A percentile compares a stretch with the other conserved stretches of the same genome.
phyloP scores from a whole-genome alignment of 768 basidiomycete genomes.

The Suillus weaverae region DNA sequence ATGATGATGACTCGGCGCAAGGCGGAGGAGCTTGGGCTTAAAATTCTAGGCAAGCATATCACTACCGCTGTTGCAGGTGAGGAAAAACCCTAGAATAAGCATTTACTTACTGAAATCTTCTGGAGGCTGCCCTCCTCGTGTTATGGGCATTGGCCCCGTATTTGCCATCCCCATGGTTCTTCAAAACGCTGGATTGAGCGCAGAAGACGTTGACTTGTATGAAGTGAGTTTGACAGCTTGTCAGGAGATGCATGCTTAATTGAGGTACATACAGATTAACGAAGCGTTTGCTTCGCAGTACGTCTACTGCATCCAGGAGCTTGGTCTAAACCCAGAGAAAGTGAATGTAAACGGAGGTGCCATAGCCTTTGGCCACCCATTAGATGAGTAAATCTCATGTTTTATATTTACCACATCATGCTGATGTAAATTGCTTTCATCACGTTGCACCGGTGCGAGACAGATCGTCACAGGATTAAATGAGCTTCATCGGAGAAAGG shows the following conservation, averaged over 20 bases:
- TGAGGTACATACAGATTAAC: constrained; percentile 61
- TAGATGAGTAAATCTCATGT: constrained; percentile 55
- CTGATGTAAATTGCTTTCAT: constrained; percentile 20
- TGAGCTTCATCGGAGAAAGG: constrained; percentile 65
- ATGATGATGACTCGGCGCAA: constrained; percentile 78
- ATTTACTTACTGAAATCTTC: neutral
- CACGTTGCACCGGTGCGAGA: constrained; percentile 81
- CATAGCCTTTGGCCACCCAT: constrained; percentile 81
- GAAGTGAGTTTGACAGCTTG: constrained; percentile 48
- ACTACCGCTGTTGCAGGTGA: constrained; percentile 69
- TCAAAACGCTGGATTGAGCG: constrained; percentile 60
- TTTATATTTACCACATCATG: neutral
- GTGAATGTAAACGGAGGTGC: constrained; percentile 91
- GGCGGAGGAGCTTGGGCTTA: constrained; percentile 72
- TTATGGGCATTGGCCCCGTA: constrained; percentile 88
- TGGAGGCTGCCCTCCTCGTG: constrained; percentile 68
- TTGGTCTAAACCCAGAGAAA: constrained; percentile 62
- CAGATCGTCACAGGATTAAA: constrained; percentile 84
- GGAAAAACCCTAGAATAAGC: constrained; percentile 13
- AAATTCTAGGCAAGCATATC: constrained; percentile 75
- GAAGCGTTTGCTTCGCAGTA: constrained; percentile 89
- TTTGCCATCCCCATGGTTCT: constrained; percentile 82
- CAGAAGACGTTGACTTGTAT: constrained; percentile 74
- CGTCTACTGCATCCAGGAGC: constrained; percentile 67
- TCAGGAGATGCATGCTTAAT: constrained; percentile 2